A percentile compares a stretch with the other conserved stretches of the same genome.
These are phyloP conservation scores for Trichosporon inkin DNA, from an alignment of 1,284 basidiomycete species.

Conservation along the genomic window DNA sequence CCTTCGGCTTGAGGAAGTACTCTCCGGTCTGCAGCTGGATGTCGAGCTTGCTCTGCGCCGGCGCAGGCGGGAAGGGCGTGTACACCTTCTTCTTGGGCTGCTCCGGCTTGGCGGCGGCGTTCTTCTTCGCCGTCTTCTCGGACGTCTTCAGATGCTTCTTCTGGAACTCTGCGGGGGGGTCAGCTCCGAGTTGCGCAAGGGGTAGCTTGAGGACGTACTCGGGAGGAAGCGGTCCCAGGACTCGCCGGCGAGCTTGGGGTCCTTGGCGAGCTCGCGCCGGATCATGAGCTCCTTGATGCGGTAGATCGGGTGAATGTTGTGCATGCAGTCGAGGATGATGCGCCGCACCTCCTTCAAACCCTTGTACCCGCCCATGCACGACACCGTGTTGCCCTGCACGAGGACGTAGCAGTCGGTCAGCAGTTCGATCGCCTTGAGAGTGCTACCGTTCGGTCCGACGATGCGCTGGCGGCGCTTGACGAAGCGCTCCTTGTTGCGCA, in stretches of 20 bases:
- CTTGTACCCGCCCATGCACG: slow-evolving; percentile 94
- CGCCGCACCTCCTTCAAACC: slow-evolving; percentile 91
- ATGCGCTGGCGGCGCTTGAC: slow-evolving; percentile 95
- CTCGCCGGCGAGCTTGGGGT: slow-evolving; percentile 89
- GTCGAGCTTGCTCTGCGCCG: slow-evolving; percentile 91
- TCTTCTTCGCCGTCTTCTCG: slow-evolving; percentile 83
- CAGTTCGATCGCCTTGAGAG: slow-evolving; percentile 97
- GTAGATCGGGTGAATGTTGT: slow-evolving; percentile 98
- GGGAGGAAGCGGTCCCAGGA: slow-evolving; percentile 98
- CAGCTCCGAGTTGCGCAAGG: not conserved
- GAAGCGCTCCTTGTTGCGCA: slow-evolving; percentile 94
- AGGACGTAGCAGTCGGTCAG: slow-evolving; percentile 95
- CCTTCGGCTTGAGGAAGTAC: slow-evolving; percentile 86
- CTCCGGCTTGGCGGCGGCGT: slow-evolving; percentile 54
- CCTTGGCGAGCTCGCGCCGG: slow-evolving; percentile 93
- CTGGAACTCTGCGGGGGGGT: slow-evolving; percentile 63
- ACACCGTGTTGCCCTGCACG: slow-evolving; percentile 96
- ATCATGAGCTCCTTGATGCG: slow-evolving; percentile 99
- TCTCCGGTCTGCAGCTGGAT: slow-evolving; percentile 93
- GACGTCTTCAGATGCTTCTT: slow-evolving; percentile 86
- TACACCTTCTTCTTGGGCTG: slow-evolving; percentile 71
- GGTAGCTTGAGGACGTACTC: slow-evolving; percentile 43
- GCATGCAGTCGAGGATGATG: slow-evolving; percentile 97
- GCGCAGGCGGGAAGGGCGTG: slow-evolving; percentile 96
- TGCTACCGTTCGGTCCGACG: slow-evolving; percentile 93